Percentiles rank a stretch among this genome's conserved stretches.
These are phyloP conservation scores for Thalassia testudinum DNA, from an alignment of 116 monocot genomes.

Conservation along the genomic window DNA sequence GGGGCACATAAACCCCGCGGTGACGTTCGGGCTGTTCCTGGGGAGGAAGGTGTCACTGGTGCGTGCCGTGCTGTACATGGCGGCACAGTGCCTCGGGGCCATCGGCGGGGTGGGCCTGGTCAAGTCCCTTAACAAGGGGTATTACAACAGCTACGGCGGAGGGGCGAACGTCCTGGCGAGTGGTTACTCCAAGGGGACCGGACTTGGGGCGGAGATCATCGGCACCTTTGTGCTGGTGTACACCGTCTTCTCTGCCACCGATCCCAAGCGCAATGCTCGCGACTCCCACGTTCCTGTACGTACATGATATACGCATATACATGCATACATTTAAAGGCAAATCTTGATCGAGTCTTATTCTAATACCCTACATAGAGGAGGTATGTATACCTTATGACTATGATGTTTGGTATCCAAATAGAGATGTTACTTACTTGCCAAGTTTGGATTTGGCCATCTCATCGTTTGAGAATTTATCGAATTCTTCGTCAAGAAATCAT, in stretches of 20 bases:
- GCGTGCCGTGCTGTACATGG: constrained; percentile 11
- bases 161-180: constrained; percentile 11
- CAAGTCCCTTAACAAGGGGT: constrained; percentile 7
- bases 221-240: constrained; percentile 26
- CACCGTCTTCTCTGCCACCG: constrained; percentile 28
- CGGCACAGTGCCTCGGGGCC: constrained; percentile 16
- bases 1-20: constrained; percentile 14
- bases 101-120: constrained; percentile 18
- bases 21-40: constrained; percentile 17
- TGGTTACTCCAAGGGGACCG: constrained; percentile 13
- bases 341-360: too few relatives aligned
- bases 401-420: too few relatives aligned
- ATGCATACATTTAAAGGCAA: too few relatives aligned
- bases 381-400: too few relatives aligned
- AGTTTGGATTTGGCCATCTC: too few relatives aligned
- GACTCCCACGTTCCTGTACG: constrained; percentile 21
- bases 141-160: constrained; percentile 7
- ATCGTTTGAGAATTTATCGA: too few relatives aligned
- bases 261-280: constrained; percentile 18
- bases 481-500: too few relatives aligned
- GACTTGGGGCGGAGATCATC: constrained; percentile 17
- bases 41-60: constrained; percentile 14
- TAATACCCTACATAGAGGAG: too few relatives aligned
- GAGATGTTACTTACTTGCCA: too few relatives aligned
- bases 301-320: too few relatives aligned